A percentile compares a stretch with the other conserved stretches of the same genome.
Conservation (phyloP, 805 yeast species). For the Candida taoyuanica region DNA sequence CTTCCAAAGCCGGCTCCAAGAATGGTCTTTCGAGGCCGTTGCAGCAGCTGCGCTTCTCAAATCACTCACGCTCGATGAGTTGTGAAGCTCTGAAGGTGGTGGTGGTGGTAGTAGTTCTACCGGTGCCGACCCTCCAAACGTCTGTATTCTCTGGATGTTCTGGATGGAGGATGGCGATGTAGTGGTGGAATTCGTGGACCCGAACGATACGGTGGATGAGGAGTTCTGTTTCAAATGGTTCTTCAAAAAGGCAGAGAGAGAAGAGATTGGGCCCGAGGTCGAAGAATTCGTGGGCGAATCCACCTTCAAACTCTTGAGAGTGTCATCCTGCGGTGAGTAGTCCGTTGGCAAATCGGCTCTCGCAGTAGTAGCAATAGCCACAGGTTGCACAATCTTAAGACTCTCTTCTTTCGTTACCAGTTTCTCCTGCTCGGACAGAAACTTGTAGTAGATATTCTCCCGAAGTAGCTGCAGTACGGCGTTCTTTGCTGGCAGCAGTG, state of each 20-base stretch:
- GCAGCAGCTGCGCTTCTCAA: not conserved
- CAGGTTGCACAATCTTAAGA: too few species aligned
- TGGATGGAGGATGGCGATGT: not conserved
- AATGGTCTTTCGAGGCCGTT: not conserved
- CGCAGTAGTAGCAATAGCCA: too few species aligned
- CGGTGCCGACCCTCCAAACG: conserved; percentile 7
- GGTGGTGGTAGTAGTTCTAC: not conserved
- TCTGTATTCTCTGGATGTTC: conserved; percentile 6
- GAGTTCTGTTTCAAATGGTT: conserved; percentile 4
- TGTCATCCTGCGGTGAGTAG: too few species aligned
- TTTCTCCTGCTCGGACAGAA: conserved; percentile 22
- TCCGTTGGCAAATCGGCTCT: too few species aligned
- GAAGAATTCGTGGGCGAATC: conserved; percentile 2
- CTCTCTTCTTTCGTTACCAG: conserved; percentile 11
- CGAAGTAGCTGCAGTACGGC: conserved; percentile 29
- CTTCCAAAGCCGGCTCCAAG: conserved; percentile 6
- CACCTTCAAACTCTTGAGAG: conserved; percentile 1
- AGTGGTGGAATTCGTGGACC: conserved; percentile 1
- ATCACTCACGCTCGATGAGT: conserved; percentile 1
- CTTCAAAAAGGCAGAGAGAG: conserved; percentile 6
- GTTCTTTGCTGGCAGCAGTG: conserved; percentile 29
- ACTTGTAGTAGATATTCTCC: conserved; percentile 31
- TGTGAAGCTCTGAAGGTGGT: conserved; percentile 1
- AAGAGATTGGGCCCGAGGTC: conserved; percentile 8
- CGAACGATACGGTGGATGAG: not conserved